Conservation (phyloP, 352 stramenopile genomes). For the Phytophthora hybrid region DNA sequence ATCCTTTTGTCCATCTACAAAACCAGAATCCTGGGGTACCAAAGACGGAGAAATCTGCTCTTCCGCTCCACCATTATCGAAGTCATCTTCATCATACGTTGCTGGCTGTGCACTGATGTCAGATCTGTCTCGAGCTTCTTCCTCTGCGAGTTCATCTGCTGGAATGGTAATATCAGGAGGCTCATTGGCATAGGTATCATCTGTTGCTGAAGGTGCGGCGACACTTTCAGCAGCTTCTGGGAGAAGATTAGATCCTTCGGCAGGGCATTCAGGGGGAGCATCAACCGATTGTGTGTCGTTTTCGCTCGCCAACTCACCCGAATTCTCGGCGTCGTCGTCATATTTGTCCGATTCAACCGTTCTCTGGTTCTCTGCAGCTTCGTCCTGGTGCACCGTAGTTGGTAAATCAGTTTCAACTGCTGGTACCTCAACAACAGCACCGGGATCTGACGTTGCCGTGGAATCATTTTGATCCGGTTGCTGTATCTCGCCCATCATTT, state of each 20-base stretch:
- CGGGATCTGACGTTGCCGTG: neutral
- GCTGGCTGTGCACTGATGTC: conserved; percentile 2
- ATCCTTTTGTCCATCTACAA: neutral
- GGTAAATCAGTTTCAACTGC: conserved; percentile 1
- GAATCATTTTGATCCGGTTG: conserved; percentile 9
- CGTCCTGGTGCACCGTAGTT: neutral
- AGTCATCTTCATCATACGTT: conserved; percentile 37
- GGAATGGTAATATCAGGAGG: conserved; percentile 8
- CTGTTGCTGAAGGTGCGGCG: neutral
- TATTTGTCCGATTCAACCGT: neutral
- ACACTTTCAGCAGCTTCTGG: neutral
- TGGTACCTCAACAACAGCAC: neutral
- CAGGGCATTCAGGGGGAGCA: too few species aligned
- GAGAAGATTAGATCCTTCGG: conserved; percentile 3
- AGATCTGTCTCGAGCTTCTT: conserved; percentile 6
- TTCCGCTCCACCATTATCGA: conserved; percentile 24
- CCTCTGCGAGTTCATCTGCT: neutral
- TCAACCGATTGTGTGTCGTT: neutral
- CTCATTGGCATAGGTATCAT: conserved; percentile 4
- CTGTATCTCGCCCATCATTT: conserved; percentile 1
- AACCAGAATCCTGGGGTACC: too few species aligned
- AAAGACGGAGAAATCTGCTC: neutral
- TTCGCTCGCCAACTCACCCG: conserved; percentile 1
- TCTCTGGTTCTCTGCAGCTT: conserved; percentile 2
- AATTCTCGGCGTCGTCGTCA: conserved; percentile 2